phyloP scores from a whole-genome alignment of 139 green algal species.

The Nannochloris sp. region DNA sequence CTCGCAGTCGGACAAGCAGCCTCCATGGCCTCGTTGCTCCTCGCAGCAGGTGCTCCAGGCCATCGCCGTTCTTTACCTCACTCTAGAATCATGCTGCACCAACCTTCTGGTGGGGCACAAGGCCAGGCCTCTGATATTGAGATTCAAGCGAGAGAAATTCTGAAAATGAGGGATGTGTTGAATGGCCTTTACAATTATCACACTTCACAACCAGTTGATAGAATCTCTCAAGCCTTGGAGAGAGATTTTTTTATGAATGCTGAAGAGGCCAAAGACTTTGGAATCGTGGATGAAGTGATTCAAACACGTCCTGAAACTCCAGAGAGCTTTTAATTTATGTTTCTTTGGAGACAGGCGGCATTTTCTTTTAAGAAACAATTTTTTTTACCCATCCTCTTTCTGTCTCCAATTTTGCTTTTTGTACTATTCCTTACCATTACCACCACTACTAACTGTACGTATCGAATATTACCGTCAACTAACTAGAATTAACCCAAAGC shows the following conservation, averaged over 20 bases:
- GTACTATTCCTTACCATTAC: no score
- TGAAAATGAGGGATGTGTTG: constrained; percentile 64
- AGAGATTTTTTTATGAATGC: constrained; percentile 81
- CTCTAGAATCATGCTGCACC: constrained; percentile 94
- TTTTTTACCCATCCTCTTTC: no score
- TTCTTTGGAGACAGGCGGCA: no score
- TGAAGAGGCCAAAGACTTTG: constrained; percentile 67
- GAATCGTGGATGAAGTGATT: constrained; percentile 84
- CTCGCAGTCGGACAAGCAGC: constrained; percentile 89
- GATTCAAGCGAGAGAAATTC: constrained; percentile 89
- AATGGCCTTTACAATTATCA: constrained; percentile 79
- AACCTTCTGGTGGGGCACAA: constrained; percentile 75
- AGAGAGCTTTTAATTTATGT: no score
- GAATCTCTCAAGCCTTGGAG: constrained; percentile 58
- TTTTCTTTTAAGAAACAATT: no score
- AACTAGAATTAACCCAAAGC: no score
- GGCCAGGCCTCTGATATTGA: constrained; percentile 90
- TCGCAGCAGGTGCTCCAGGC: constrained; percentile 69
- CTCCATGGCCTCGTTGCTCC: constrained; percentile 89
- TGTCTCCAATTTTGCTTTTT: no score
- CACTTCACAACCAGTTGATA: constrained; percentile 48
- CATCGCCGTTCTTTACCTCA: constrained; percentile 78
- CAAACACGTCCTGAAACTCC: no score
- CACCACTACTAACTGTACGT: no score
- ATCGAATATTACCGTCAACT: no score